phyloP scores from a whole-genome alignment of 2,329 filamentous ascomycete genomes.

The Sporothrix inflata region DNA sequence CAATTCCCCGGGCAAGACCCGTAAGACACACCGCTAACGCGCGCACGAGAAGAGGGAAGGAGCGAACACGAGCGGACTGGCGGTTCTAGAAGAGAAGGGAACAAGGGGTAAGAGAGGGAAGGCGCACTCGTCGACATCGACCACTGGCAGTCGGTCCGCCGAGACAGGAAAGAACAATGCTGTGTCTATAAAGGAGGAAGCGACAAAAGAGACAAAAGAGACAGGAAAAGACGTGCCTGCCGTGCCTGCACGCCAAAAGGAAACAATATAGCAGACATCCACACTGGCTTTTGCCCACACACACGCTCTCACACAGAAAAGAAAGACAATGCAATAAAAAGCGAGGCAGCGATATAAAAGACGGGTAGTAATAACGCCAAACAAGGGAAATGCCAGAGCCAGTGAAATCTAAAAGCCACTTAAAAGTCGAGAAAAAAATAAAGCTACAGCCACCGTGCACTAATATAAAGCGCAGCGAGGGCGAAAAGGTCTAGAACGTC shows the following conservation, averaged over 20 bases:
- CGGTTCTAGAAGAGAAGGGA: background rate
- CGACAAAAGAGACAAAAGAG: background rate
- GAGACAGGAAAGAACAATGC: slow-evolving; percentile 3
- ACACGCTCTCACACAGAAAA: background rate
- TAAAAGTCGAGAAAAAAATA: slow-evolving; percentile 11
- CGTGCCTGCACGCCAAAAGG: slow-evolving; percentile 19
- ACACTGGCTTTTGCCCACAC: slow-evolving; percentile 3
- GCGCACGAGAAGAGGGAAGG: background rate
- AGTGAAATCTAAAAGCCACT: slow-evolving; percentile 18
- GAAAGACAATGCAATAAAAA: slow-evolving; percentile 9
- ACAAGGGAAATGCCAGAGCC: slow-evolving; percentile 20
- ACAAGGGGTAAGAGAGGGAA: background rate
- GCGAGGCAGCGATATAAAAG: slow-evolving; percentile 12
- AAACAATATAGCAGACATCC: slow-evolving; percentile 20
- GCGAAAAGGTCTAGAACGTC: slow-evolving; percentile 31
- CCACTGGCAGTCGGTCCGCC: background rate
- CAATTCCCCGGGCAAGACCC: slow-evolving; percentile 16
- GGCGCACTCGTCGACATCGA: background rate
- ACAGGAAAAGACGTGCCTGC: slow-evolving; percentile 7
- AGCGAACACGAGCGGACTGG: background rate
- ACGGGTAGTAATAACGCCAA: slow-evolving; percentile 17
- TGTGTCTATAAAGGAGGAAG: slow-evolving; percentile 9
- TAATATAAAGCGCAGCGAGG: slow-evolving; percentile 26
- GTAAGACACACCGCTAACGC: slow-evolving; percentile 22
- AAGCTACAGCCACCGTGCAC: slow-evolving; percentile 26